These are phyloP conservation scores for Gloeostereum incarnatum DNA, from an alignment of 768 basidiomycete species.

Conservation along the genomic window DNA sequence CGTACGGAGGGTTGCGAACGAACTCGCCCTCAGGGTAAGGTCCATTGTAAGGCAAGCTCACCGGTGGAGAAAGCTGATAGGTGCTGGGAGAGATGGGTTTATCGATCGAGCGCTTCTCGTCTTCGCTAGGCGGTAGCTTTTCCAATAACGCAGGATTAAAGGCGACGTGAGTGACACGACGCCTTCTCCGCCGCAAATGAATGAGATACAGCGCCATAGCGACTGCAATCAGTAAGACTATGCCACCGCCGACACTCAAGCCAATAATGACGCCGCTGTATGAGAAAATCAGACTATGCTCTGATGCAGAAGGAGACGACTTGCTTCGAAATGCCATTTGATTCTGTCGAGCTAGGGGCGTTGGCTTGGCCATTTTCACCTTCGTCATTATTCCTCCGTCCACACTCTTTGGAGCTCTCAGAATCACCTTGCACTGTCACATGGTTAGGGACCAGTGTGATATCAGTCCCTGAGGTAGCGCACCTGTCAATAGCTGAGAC, in stretches of 20 bases:
- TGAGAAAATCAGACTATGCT: neutral
- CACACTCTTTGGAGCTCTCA: no score
- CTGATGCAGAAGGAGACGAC: no score
- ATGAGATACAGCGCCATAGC: constrained; percentile 33
- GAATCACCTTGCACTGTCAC: no score
- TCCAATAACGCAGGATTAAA: constrained; percentile 18
- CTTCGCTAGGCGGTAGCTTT: constrained; percentile 7
- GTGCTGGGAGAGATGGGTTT: constrained; percentile 2
- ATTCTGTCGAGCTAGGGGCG: no score
- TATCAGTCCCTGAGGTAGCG: no score
- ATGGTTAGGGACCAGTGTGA: no score
- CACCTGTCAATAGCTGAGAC: no score
- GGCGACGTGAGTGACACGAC: constrained; percentile 8
- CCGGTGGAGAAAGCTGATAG: constrained; percentile 4
- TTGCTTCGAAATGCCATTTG: no score
- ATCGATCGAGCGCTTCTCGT: constrained; percentile 5
- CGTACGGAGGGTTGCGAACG: constrained; percentile 27
- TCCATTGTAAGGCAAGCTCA: constrained; percentile 1
- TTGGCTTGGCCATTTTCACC: no score
- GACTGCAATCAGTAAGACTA: constrained; percentile 28
- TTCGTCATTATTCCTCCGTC: no score
- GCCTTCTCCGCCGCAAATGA: constrained; percentile 26
- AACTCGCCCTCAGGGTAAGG: constrained; percentile 3
- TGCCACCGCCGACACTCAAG: constrained; percentile 28
- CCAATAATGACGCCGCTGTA: constrained; percentile 37